Evolutionary conservation across 2,329 filamentous ascomycete genomes (phyloP).

Genomic region (Exophiala lecanii-corni): DNA sequence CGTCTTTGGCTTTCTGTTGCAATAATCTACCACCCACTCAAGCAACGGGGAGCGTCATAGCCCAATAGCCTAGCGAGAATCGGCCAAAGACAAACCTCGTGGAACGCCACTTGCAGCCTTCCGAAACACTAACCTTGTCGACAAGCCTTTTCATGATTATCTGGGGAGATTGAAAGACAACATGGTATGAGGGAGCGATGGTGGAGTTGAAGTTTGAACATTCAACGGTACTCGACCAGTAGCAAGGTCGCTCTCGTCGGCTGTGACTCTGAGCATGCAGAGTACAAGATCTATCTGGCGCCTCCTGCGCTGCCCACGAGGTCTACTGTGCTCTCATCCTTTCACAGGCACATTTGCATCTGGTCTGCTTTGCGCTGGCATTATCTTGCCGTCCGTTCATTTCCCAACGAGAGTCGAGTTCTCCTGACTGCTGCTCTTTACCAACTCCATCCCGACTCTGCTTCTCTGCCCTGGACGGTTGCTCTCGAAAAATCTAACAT

Average conservation of each 20-base stretch:
- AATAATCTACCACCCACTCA: too few species aligned
- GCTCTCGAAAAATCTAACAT: not conserved
- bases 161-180: constrained; percentile 2
- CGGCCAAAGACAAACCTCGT: not conserved
- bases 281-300: too few species aligned
- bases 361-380: constrained; percentile 4
- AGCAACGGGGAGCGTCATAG: too few species aligned
- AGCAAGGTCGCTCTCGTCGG: too few species aligned
- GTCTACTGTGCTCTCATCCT: not conserved
- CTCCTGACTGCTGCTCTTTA: not conserved
- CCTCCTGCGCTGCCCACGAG: too few species aligned
- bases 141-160: not conserved
- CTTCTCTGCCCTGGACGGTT: not conserved
- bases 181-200: too few species aligned
- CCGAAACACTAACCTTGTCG: constrained; percentile 4
- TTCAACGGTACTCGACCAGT: too few species aligned
- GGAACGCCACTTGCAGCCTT: constrained; percentile 1
- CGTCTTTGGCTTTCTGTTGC: too few species aligned
- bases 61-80: too few species aligned
- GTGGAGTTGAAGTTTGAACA: not conserved
- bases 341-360: constrained; percentile 1
- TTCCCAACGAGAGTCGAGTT: not conserved
- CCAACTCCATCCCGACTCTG: not conserved
- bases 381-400: constrained; percentile 1
- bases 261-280: too few species aligned